These are phyloP conservation scores for Phytopythium boreale DNA, from an alignment of 352 stramenopile genomes.

Conservation along the genomic window DNA sequence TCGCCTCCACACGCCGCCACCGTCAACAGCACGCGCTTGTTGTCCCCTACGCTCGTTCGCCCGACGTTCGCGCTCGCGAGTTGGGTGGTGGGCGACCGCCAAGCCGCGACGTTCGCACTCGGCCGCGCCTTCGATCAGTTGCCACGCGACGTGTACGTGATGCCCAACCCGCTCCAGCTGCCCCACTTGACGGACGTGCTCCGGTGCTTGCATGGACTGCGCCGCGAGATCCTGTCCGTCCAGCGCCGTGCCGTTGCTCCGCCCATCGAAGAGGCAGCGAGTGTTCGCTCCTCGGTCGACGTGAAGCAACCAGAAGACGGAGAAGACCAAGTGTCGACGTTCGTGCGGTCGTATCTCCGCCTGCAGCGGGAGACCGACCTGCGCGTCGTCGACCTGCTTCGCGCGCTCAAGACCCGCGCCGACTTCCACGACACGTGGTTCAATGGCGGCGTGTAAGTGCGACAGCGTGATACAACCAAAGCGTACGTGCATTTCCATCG, in stretches of 20 bases:
- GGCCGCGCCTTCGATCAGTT: conserved; percentile 26
- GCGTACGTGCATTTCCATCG: background rate
- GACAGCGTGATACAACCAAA: background rate
- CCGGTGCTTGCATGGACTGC: conserved; percentile 25
- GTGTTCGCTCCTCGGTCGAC: background rate
- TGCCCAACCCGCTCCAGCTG: conserved; percentile 34
- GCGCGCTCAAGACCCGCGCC: conserved; percentile 31
- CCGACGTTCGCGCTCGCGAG: conserved; percentile 34
- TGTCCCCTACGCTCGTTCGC: conserved; percentile 20
- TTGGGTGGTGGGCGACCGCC: conserved; percentile 15
- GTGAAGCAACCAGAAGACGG: background rate
- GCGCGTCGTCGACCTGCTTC: conserved; percentile 20
- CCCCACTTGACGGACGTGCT: conserved; percentile 23
- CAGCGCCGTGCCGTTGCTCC: conserved; percentile 9
- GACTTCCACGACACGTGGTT: conserved; percentile 50
- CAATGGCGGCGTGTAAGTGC: too few relatives aligned
- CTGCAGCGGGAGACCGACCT: conserved; percentile 31
- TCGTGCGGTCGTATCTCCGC: conserved; percentile 6
- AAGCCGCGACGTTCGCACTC: conserved; percentile 24
- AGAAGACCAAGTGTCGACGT: conserved; percentile 1
- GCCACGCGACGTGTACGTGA: conserved; percentile 39
- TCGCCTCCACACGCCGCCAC: background rate
- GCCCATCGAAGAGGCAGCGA: background rate
- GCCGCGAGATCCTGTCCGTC: conserved; percentile 24
- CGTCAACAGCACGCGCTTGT: background rate